A percentile compares a stretch with the other conserved stretches of the same genome.
Evolutionary conservation across 1,139 yeast species (phyloP).

Genomic region (Chernovozyma sophiae-reginae): DNA sequence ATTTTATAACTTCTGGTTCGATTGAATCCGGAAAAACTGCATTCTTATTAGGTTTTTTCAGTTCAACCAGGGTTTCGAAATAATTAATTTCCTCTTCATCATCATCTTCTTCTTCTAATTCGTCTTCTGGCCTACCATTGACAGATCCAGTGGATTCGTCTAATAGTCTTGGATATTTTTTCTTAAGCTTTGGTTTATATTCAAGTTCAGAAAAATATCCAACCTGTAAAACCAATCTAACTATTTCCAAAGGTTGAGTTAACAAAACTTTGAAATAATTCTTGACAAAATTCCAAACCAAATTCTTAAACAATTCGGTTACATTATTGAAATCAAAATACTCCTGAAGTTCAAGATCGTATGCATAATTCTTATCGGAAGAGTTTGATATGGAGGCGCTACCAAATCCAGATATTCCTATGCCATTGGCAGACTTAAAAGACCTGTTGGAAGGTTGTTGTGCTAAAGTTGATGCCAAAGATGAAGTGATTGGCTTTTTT

Average conservation of each 20-base stretch:
- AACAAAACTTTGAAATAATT: slow-evolving; percentile 64
- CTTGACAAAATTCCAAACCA: slow-evolving; percentile 57
- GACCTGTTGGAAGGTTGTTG: slow-evolving; percentile 11
- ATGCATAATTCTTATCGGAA: slow-evolving; percentile 44
- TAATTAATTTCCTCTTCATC: slow-evolving; percentile 54
- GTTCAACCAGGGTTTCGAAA: slow-evolving; percentile 20
- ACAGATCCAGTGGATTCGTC: slow-evolving; percentile 9
- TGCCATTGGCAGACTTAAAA: slow-evolving; percentile 7
- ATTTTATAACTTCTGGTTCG: not conserved
- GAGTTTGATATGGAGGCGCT: slow-evolving; percentile 4
- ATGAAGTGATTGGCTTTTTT: slow-evolving; percentile 30
- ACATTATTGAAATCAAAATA: slow-evolving; percentile 58
- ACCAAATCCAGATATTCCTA: slow-evolving; percentile 13
- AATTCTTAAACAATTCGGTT: slow-evolving; percentile 48
- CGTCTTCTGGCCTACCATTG: not conserved
- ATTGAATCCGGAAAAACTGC: not conserved
- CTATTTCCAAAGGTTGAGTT: slow-evolving; percentile 87
- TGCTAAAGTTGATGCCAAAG: slow-evolving; percentile 18
- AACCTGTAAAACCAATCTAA: slow-evolving; percentile 73
- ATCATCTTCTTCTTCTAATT: slow-evolving; percentile 14
- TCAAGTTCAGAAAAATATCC: slow-evolving; percentile 48
- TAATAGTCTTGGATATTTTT: slow-evolving; percentile 7
- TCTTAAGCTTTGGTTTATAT: slow-evolving; percentile 7
- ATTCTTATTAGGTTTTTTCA: not conserved
- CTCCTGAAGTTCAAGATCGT: slow-evolving; percentile 66